Evolutionary conservation across 345 rosid species (phyloP), one percentile per base, ranked within the genome.

Genomic region (Noccaea caerulescens): DNA sequence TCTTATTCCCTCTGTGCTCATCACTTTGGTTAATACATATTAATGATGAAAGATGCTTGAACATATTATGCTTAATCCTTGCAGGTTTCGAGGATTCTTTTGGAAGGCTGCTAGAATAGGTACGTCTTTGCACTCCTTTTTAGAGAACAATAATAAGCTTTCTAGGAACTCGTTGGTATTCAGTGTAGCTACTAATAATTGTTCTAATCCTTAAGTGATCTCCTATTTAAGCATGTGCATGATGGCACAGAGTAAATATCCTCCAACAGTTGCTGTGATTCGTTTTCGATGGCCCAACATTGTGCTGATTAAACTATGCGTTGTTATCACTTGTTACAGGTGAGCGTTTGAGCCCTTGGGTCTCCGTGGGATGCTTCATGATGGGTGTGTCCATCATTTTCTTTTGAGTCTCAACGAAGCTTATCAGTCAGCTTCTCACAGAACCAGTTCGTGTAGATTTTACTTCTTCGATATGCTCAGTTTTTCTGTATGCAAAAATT

Each of bases 91-190:
- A 30, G 96, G 95, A 47, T 89, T 94, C 78, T 88, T 94, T 69
- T 91, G 97, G 99, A 94, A 94, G 82, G 97, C 97, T 53, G 96
- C 96, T 72, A 89, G 99, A 82, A 89, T 94, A 85, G 99, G 99
- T 90, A 71, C 4, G 79, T 55, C 63, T 66, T 30, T 16, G 4
- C 34, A 32, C n/a, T 13, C 41, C 4, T 41, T 55, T 50, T 30
- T 20, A 50, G 20, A 71, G 27, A 32, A 36, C 20, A 71, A 3
- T 11, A 30, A 27, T 55, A 69, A 54, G 23, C 20, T 18, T 45
- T 69, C 2, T 46, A 54, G 46, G 30, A 33, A 23, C 6, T 63
- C 3, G 12, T 6, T 53, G 2, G 34, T 45, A 5, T 44, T 27
- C 54, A n/a, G 2, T 14, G 37, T 52, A 38, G 54, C 16, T 36